Conservation (phyloP, 1,284 basidiomycete species). For the Ceratobasidium sp. region DNA sequence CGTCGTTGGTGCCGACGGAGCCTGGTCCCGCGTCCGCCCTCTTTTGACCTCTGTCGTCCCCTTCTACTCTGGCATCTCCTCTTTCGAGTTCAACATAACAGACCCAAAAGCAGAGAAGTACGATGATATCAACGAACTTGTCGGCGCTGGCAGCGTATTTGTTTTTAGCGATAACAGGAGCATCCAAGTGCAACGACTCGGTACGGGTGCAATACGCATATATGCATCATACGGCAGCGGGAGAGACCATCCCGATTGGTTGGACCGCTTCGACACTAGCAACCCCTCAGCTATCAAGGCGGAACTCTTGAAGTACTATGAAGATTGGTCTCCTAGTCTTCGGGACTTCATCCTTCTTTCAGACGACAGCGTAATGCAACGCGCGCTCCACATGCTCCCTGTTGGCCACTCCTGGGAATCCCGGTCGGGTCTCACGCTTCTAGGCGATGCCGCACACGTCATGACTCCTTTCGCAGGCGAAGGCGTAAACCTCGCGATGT, state of each 20-base stretch:
- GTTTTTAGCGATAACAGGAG: conserved; percentile 50
- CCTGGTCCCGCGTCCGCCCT: conserved; percentile 58
- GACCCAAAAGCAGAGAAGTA: conserved; percentile 46
- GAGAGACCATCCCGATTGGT: conserved; percentile 48
- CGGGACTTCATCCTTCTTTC: conserved; percentile 50
- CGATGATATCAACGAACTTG: conserved; percentile 50
- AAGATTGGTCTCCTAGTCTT: conserved; percentile 49
- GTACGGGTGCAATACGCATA: conserved; percentile 52
- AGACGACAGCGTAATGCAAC: conserved; percentile 48
- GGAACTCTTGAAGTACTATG: conserved; percentile 48
- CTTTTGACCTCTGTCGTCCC: conserved; percentile 54
- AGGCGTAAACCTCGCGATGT: conserved; percentile 58
- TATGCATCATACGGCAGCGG: conserved; percentile 51
- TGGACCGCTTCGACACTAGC: conserved; percentile 41
- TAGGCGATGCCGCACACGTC: conserved; percentile 62
- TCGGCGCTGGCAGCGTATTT: conserved; percentile 53
- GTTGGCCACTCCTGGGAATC: conserved; percentile 48
- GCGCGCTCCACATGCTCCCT: conserved; percentile 49
- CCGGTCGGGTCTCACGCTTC: conserved; percentile 47
- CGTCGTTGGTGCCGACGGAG: conserved; percentile 62
- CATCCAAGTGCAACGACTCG: conserved; percentile 55
- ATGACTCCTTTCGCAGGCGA: conserved; percentile 62
- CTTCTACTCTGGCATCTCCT: conserved; percentile 54
- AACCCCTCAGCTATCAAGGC: conserved; percentile 22
- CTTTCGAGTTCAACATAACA: conserved; percentile 51